Percentiles rank a stretch among this genome's conserved stretches.
Evolutionary conservation across 352 stramenopile species (phyloP).

Genomic region (Phytopythium boreale): DNA sequence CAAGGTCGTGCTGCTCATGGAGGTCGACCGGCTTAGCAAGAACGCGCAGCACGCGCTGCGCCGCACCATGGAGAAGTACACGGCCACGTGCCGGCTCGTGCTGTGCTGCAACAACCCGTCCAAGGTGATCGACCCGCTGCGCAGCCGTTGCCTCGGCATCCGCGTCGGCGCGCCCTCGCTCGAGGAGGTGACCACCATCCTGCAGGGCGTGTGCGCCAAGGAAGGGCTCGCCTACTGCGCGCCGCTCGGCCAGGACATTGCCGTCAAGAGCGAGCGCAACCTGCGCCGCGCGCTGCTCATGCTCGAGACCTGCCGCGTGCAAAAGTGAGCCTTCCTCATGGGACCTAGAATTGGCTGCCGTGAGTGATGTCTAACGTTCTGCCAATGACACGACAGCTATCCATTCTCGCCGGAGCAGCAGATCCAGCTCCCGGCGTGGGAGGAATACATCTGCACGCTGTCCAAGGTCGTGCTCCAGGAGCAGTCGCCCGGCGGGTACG

Average conservation of each 20-base stretch:
- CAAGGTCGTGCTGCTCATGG: slow-evolving; percentile 96
- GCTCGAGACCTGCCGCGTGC: slow-evolving; percentile 93
- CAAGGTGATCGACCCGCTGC: slow-evolving; percentile 98
- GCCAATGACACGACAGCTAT: slow-evolving; percentile 40
- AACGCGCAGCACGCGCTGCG: slow-evolving; percentile 97
- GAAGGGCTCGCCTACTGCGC: slow-evolving; percentile 90
- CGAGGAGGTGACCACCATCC: slow-evolving; percentile 89
- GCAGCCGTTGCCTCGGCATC: slow-evolving; percentile 94
- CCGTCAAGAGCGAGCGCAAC: slow-evolving; percentile 92
- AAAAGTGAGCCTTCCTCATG: slow-evolving; percentile 32
- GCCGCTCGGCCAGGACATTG: slow-evolving; percentile 90
- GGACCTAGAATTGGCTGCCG: background rate
- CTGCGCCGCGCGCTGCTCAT: slow-evolving; percentile 96
- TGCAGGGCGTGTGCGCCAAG: slow-evolving; percentile 89
- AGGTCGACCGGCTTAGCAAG: slow-evolving; percentile 97
- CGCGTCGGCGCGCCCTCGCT: slow-evolving; percentile 90
- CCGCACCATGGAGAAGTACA: slow-evolving; percentile 97
- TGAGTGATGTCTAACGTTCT: background rate
- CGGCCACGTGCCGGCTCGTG: slow-evolving; percentile 94
- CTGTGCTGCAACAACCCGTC: slow-evolving; percentile 96
- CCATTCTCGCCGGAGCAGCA: slow-evolving; percentile 81
- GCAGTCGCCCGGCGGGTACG: slow-evolving; percentile 90
- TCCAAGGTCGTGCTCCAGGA: slow-evolving; percentile 93
- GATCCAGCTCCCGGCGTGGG: slow-evolving; percentile 94
- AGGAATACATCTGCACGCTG: slow-evolving; percentile 95